These are phyloP conservation scores for Trichoderma sp. DNA, from an alignment of 2,329 filamentous ascomycete species.

Conservation along the genomic window DNA sequence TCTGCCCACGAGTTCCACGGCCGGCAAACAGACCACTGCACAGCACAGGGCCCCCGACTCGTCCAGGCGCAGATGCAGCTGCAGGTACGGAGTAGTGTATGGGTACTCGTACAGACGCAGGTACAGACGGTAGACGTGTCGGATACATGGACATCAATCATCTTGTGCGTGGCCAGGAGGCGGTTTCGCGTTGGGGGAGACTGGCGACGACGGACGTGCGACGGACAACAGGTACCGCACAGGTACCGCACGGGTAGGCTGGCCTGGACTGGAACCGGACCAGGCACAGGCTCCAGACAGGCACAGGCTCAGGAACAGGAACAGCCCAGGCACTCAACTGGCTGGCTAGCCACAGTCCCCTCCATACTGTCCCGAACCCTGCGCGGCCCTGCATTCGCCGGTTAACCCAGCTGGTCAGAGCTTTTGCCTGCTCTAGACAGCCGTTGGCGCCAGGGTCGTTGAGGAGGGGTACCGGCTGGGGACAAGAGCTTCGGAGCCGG, in stretches of 20 bases:
- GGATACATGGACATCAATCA: neutral
- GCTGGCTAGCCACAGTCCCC: neutral
- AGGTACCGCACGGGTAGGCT: neutral
- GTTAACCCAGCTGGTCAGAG: conserved; percentile 17
- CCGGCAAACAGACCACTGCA: neutral
- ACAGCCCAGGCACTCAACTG: neutral
- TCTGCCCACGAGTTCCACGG: neutral
- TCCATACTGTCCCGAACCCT: conserved; percentile 8
- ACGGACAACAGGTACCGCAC: neutral
- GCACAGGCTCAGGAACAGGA: neutral
- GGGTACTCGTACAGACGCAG: neutral
- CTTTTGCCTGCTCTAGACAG: conserved; percentile 1
- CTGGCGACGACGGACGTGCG: neutral
- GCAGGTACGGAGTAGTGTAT: neutral
- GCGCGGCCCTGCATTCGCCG: conserved; percentile 22
- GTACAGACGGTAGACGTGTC: neutral
- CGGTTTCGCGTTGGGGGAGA: neutral
- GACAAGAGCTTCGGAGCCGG: neutral
- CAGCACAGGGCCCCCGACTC: neutral
- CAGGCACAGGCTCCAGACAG: neutral
- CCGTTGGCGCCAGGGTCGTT: conserved; percentile 3
- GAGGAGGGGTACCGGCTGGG: conserved; percentile 10
- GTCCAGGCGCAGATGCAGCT: neutral
- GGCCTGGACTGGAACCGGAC: neutral
- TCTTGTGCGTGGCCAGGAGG: neutral